These are phyloP conservation scores for Pochonia chlamydosporia DNA, from an alignment of 2,329 filamentous ascomycete genomes.

Conservation along the genomic window DNA sequence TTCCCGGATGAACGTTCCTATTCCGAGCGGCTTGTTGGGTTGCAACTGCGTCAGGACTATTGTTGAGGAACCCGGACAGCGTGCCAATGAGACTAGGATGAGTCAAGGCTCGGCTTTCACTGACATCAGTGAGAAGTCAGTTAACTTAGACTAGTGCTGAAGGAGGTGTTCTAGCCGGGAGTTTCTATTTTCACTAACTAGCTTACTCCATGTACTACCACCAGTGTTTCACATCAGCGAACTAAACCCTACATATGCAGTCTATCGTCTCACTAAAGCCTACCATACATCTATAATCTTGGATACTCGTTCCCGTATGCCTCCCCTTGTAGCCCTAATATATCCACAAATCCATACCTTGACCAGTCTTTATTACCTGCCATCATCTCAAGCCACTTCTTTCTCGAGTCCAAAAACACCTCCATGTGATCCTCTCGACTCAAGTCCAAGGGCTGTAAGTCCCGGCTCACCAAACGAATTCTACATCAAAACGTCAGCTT, in stretches of 20 bases:
- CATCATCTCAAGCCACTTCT: slow-evolving; percentile 6
- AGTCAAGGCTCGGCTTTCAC: no score
- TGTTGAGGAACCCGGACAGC: no score
- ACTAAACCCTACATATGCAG: background rate
- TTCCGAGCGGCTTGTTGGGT: no score
- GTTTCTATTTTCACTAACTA: no score
- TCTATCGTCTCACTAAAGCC: background rate
- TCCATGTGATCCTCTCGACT: slow-evolving; percentile 32
- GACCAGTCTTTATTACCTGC: background rate
- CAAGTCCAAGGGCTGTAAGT: slow-evolving; percentile 54
- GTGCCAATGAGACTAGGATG: no score
- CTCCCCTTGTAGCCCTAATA: background rate
- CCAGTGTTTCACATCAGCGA: no score
- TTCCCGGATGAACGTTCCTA: no score
- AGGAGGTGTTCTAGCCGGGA: no score
- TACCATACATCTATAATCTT: background rate
- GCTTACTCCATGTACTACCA: no score
- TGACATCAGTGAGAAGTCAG: no score
- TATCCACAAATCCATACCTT: background rate
- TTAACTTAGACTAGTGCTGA: no score
- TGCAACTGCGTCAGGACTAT: no score
- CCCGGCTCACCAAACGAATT: slow-evolving; percentile 26
- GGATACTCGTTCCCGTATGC: background rate
- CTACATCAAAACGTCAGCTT: slow-evolving; percentile 9
- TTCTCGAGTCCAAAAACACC: background rate